phyloP scores from a whole-genome alignment of 345 rosid species.

The Camelina sativa region DNA sequence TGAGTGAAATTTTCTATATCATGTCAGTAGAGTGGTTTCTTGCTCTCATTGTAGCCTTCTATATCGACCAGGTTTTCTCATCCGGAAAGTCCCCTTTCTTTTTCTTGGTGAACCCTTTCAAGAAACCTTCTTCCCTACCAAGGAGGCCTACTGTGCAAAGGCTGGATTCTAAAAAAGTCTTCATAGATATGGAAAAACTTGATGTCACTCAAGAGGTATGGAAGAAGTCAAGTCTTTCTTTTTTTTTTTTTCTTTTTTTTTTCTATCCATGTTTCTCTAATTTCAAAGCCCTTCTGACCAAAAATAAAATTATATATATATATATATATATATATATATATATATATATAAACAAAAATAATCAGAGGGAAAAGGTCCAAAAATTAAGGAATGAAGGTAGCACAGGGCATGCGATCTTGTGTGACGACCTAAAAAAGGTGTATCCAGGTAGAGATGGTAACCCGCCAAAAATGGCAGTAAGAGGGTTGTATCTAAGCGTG shows the following conservation, averaged over 20 bases:
- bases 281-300: slow-evolving; percentile 6
- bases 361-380: slow-evolving; percentile 82
- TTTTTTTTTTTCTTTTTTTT: background rate
- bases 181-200: slow-evolving; percentile 69
- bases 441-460: slow-evolving; percentile 93
- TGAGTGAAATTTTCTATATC: slow-evolving; percentile 67
- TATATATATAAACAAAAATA: background rate
- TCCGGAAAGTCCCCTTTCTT: slow-evolving; percentile 56
- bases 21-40: slow-evolving; percentile 77
- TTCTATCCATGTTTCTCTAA: background rate
- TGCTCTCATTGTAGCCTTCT: slow-evolving; percentile 64
- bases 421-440: slow-evolving; percentile 74
- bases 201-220: slow-evolving; percentile 67
- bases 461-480: slow-evolving; percentile 81
- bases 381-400: slow-evolving; percentile 59
- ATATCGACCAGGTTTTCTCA: slow-evolving; percentile 58
- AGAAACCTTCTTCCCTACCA: slow-evolving; percentile 47
- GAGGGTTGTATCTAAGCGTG: slow-evolving; percentile 82
- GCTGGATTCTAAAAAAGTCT: slow-evolving; percentile 61
- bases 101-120: slow-evolving; percentile 46
- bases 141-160: slow-evolving; percentile 53
- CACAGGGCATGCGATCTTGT: slow-evolving; percentile 62
- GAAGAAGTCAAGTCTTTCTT: background rate
- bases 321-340: too few species aligned
- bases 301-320: background rate